Evolutionary conservation across 2,329 filamentous ascomycete species (phyloP), one percentile per base, ranked within the genome.

Genomic region (Calonectria leucothoes): DNA sequence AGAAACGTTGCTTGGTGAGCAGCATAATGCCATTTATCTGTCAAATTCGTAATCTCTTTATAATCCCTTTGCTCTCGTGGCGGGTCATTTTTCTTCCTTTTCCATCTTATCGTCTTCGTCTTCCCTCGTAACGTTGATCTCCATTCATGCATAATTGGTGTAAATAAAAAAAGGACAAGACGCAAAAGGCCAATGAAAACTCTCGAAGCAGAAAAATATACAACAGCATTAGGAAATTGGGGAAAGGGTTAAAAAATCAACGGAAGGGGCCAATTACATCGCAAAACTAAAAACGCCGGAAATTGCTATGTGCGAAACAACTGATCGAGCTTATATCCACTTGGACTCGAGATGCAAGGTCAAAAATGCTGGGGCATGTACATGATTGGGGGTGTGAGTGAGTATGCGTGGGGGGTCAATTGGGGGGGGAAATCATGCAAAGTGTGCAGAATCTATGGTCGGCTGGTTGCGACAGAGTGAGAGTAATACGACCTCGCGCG

Each of bases 401-500:
- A 71, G 71, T 69, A 61, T 55, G n/a, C 35, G 27, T 61, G 52
- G 31, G 31, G 55, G 55, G 35, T 10, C 31, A 66, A 49, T 57
- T 48, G 63, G 42, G 39, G 55, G 31, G 37, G 29, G 29, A 70
- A 77, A 25, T 71, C 42, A 51, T 74, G 55, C 55, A 7, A 61
- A 61, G 20, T 20, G 35, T 61, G 39, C 29, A 67, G 45, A 37
- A 69, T 69, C 51, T 49, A 73, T 75, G 39, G 78, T 45, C 75
- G 71, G 31, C 78, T 77, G 37, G 70, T 61, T 61, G 55, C 55
- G 71, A 80, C 78, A 17, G 78, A 77, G 65, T 80, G 80, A 37
- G 79, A 81, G 76, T 84, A 82, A 63, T 82, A 77, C n/a, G 82
- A 84, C 74, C 79, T 80, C 35, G 79, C 79, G 29, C 83, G 80